Evolutionary conservation across 805 yeast genomes (phyloP).

Genomic region (Torulaspora maleeae): DNA sequence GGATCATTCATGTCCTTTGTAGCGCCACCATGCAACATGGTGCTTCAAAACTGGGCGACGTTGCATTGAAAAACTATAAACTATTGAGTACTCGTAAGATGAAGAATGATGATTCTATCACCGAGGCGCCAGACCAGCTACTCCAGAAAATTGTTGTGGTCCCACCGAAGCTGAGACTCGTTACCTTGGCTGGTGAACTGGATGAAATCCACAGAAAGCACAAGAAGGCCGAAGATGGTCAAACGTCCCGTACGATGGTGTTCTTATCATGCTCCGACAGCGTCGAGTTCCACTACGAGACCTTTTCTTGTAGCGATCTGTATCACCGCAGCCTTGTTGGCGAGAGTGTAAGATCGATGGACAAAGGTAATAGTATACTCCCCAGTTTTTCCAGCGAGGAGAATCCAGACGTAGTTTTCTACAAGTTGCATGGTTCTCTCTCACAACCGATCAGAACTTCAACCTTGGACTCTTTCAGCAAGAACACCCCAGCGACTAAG

Average conservation of each 20-base stretch:
- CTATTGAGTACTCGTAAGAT: slow-evolving; percentile 46
- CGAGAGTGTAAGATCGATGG: slow-evolving; percentile 33
- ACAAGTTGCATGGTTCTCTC: slow-evolving; percentile 85
- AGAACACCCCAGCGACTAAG: slow-evolving; percentile 39
- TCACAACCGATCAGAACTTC: slow-evolving; percentile 78
- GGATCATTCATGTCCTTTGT: slow-evolving; percentile 76
- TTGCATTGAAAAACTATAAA: slow-evolving; percentile 69
- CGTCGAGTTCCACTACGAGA: slow-evolving; percentile 87
- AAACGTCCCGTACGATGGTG: slow-evolving; percentile 60
- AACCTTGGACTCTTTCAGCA: slow-evolving; percentile 59
- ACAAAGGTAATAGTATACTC: slow-evolving; percentile 28
- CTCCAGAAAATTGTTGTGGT: slow-evolving; percentile 74
- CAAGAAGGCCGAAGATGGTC: slow-evolving; percentile 12
- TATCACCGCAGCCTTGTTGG: slow-evolving; percentile 35
- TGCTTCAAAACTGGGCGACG: slow-evolving; percentile 75
- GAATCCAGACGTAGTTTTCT: slow-evolving; percentile 44
- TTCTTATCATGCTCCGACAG: slow-evolving; percentile 93
- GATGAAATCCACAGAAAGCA: slow-evolving; percentile 42
- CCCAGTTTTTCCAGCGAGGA: slow-evolving; percentile 36
- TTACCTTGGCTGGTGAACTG: slow-evolving; percentile 66
- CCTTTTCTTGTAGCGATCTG: slow-evolving; percentile 55
- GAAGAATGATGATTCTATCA: slow-evolving; percentile 19
- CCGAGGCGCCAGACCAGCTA: slow-evolving; percentile 84
- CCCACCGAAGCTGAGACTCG: slow-evolving; percentile 88
- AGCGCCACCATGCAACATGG: slow-evolving; percentile 88